phyloP scores from a whole-genome alignment of 225 moss, liverwort and hornwort genomes.

The Antitrichia curtipendula region DNA sequence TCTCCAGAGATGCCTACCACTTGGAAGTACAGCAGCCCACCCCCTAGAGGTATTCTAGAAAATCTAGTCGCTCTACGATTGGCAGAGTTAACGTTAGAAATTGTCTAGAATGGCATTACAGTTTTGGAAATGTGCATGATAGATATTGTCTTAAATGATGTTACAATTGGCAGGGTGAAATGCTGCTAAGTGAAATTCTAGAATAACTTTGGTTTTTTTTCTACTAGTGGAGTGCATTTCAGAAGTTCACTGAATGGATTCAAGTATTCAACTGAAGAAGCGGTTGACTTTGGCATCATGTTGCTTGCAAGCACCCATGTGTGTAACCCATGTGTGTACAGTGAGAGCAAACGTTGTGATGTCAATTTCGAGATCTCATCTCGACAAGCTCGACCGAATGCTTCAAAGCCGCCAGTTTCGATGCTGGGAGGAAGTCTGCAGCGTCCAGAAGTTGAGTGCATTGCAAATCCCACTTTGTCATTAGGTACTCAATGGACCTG shows the following conservation, averaged over 20 bases:
- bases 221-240: not conserved
- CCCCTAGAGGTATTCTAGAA: too few relatives aligned
- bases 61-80: not conserved
- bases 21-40: not conserved
- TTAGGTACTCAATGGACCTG: conserved; percentile 59
- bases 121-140: not conserved
- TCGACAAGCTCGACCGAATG: conserved; percentile 35
- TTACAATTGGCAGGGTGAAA: not conserved
- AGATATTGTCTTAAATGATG: not conserved
- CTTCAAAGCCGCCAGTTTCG: conserved; percentile 21
- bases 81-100: not conserved
- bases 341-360: not conserved
- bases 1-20: not conserved
- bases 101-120: not conserved
- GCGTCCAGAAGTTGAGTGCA: conserved; percentile 45
- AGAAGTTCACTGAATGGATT: not conserved
- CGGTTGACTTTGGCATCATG: not conserved
- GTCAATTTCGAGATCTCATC: conserved; percentile 16
- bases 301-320: not conserved
- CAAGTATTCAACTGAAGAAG: not conserved
- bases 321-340: too few relatives aligned
- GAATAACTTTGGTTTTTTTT: not conserved
- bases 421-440: conserved; percentile 36
- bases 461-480: conserved; percentile 68
- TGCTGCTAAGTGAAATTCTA: not conserved